Evolutionary conservation across 257 asterid species (phyloP), one percentile per base, ranked within the genome.

Genomic region (Cruciata laevipes): DNA sequence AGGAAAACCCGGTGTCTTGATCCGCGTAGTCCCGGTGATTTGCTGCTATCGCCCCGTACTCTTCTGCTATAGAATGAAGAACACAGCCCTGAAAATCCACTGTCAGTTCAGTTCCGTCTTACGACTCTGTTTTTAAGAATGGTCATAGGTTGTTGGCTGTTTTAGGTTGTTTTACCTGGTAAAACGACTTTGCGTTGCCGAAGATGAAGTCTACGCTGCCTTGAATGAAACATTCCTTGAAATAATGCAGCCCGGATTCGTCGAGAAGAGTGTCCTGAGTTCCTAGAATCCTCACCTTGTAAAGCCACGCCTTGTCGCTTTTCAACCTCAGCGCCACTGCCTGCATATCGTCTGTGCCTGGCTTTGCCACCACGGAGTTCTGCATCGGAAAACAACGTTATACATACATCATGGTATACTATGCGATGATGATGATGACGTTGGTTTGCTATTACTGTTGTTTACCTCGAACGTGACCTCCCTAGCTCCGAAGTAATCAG

Each of bases 261-360:
- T 93, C 98, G 52, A 85, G 69, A 3, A 93, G 91, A 0, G 98
- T 85, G 7, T 93, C 97, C 42, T 93, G 97, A 5, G 89, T 82
- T 17, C 98, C 98, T 49, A 93, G 80, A 24, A 90, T 83, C 3
- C 90, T 76, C 7, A 63, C 91, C 31, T 53, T 83, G 74, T 89
- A 77, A 12, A 93, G 85, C 84, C 86, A 57, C 5, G 98, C 88
- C 27, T 75, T 83, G 24, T 93, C 94, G 0, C 96, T 93, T 0
- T 73, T 65, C 63, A 90, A 75, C 77, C 91, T 78, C 66, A 88
- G 61, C 5, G 96, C 97, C 75, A 88, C 98, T 0, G 94, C 98
- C 67, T 90, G 96, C 83, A 69, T 78, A 13, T 91, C 83, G 6
- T 68, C 14, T 0, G 85, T 89, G 7, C 84, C 83, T 6, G 61